Evolutionary conservation across 1,139 yeast genomes (phyloP).

Genomic region (Candida tropicalis): DNA sequence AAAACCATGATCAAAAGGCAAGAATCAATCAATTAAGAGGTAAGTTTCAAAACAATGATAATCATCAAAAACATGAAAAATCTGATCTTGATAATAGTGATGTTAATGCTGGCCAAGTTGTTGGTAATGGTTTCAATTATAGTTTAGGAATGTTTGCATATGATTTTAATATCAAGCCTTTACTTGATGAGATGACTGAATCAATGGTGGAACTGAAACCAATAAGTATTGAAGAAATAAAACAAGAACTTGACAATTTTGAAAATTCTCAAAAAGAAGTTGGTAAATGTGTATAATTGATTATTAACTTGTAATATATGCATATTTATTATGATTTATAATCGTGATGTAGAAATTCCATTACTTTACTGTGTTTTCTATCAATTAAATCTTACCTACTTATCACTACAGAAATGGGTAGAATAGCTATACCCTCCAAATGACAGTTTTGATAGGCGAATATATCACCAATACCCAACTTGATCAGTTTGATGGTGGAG

Average conservation of each 20-base stretch:
- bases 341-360: too few relatives aligned
- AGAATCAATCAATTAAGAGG: conserved; percentile 15
- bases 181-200: conserved; percentile 7
- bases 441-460: too few relatives aligned
- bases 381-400: too few relatives aligned
- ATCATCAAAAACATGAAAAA: background rate
- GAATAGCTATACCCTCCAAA: too few relatives aligned
- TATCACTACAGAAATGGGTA: too few relatives aligned
- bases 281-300: conserved; percentile 9
- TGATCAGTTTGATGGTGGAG: too few relatives aligned
- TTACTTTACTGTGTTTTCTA: too few relatives aligned
- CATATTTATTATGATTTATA: background rate
- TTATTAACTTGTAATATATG: background rate
- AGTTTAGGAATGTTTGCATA: conserved; percentile 24
- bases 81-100: background rate
- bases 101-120: conserved; percentile 1
- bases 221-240: background rate
- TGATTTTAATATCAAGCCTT: conserved; percentile 22
- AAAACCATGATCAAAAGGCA: conserved; percentile 16
- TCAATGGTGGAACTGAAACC: background rate
- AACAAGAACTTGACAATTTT: conserved; percentile 9
- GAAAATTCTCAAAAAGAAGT: conserved; percentile 15
- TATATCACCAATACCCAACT: too few relatives aligned
- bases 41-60: conserved; percentile 4
- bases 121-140: conserved; percentile 21